Evolutionary conservation across 1,284 basidiomycete species (phyloP).

Genomic region (Laetiporus sulphureus): DNA sequence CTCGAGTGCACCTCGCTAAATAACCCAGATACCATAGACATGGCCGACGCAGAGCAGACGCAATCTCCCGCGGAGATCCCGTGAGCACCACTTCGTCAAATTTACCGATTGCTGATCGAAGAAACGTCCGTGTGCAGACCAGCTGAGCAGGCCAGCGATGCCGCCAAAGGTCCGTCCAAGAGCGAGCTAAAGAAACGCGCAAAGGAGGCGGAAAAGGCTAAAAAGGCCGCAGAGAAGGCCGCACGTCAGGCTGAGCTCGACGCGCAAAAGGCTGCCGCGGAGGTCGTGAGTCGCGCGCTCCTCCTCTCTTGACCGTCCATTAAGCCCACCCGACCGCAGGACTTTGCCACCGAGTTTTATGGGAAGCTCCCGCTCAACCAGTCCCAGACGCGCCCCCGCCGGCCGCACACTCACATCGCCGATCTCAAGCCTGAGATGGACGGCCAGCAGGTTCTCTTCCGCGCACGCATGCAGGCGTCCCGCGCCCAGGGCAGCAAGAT

Average conservation of each 20-base stretch:
- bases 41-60: conserved; percentile 17
- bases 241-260: conserved; percentile 78
- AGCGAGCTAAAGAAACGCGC: conserved; percentile 91
- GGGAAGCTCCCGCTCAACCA: conserved; percentile 90
- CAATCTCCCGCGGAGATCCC: conserved; percentile 14
- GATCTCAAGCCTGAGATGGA: conserved; percentile 62
- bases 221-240: conserved; percentile 81
- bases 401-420: conserved; percentile 52
- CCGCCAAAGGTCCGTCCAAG: conserved; percentile 55
- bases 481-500: conserved; percentile 92
- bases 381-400: conserved; percentile 67
- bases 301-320: too few relatives aligned
- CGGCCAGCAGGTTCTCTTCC: conserved; percentile 79
- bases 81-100: conserved; percentile 15
- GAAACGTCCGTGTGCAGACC: background rate
- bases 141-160: conserved; percentile 24
- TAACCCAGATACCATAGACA: conserved; percentile 8
- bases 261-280: conserved; percentile 66
- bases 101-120: background rate
- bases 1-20: background rate
- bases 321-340: conserved; percentile 36
- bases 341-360: conserved; percentile 84
- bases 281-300: conserved; percentile 44
- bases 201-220: conserved; percentile 90
- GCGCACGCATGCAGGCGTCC: conserved; percentile 89